A percentile compares a stretch with the other conserved stretches of the same genome.
These are phyloP conservation scores for Botrytis hyacinthi DNA, from an alignment of 2,329 filamentous ascomycete genomes.

Conservation along the genomic window DNA sequence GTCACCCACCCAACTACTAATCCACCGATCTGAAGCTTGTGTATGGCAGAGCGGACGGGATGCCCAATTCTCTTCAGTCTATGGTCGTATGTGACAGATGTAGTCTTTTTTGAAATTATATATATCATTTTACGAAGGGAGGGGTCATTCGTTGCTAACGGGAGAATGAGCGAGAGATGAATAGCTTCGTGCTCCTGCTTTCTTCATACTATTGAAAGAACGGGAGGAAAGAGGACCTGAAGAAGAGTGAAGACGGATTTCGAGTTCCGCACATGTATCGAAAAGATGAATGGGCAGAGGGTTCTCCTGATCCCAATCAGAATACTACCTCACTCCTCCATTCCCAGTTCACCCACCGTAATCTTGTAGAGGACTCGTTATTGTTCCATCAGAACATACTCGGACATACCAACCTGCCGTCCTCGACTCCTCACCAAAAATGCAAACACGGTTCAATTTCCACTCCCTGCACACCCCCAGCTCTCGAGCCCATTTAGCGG, in stretches of 20 bases:
- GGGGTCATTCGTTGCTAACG: not conserved
- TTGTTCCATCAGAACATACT: not conserved
- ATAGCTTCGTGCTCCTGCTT: not conserved
- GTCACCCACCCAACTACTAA: too few species aligned
- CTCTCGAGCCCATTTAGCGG: not conserved
- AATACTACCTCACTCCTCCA: not conserved
- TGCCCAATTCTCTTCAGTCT: not conserved
- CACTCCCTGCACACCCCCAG: not conserved
- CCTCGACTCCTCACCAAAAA: not conserved
- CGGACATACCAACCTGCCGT: not conserved
- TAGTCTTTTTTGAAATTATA: too few species aligned
- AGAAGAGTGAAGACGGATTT: not conserved
- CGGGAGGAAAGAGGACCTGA: not conserved
- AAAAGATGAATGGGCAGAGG: not conserved
- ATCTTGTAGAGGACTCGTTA: not conserved
- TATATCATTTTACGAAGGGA: not conserved
- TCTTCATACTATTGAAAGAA: not conserved
- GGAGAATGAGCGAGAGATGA: accelerated
- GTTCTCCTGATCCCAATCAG: not conserved
- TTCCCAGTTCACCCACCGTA: not conserved
- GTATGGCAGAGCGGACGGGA: too few species aligned
- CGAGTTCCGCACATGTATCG: not conserved
- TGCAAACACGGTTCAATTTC: not conserved
- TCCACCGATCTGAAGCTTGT: too few species aligned
- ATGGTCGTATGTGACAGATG: not conserved